Evolutionary conservation across 2,329 filamentous ascomycete genomes (phyloP), one percentile per base, ranked within the genome.

Genomic region (Trichophyton verrucosum): DNA sequence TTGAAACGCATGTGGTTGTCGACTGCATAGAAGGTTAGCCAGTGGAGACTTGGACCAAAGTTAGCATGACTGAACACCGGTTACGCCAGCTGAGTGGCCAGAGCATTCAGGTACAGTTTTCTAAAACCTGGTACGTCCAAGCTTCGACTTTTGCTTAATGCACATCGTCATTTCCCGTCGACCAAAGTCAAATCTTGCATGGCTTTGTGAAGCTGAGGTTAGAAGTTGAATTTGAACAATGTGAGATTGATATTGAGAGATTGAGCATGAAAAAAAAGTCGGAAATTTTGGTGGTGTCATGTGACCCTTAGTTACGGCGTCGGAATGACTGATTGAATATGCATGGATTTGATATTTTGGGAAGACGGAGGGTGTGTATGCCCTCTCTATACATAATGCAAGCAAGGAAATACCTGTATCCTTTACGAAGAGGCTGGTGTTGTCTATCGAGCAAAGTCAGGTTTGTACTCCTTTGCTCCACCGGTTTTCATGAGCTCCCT

Each of bases 401-500:
- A 17, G 17, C 40, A 44, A 17, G 17, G 46, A 53, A 9, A 6
- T 30, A 30, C 3, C n/a, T 17, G 13, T 5, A 24, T 40, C n/a
- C 30, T 22, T 49, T 11, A 24, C 15, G 33, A 15, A 15, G 22
- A 38, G 33, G 11, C 33, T 9, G 17, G 33, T 22, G 27, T 49
- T 36, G 51, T 56, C 42, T 79, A 77, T 44, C 78, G 78, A 63
- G 78, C 77, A 68, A 81, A 87, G 58, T 86, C 84, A 4, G 85
- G 82, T 72, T 84, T 83, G 67, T 81, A 87, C 6, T 79, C 78
- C 68, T 78, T 77, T 3, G 85, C 77, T 11, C 83, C 85, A 1
- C 85, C 83, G 47, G 74, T 75, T 68, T 85, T 87, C 79, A 89
- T 91, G 64, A 95, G 74, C 74, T 95, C 89, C 59, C 89, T 77